Evolutionary conservation across 2,329 filamentous ascomycete species (phyloP).

Genomic region (Peltaster fructicola): DNA sequence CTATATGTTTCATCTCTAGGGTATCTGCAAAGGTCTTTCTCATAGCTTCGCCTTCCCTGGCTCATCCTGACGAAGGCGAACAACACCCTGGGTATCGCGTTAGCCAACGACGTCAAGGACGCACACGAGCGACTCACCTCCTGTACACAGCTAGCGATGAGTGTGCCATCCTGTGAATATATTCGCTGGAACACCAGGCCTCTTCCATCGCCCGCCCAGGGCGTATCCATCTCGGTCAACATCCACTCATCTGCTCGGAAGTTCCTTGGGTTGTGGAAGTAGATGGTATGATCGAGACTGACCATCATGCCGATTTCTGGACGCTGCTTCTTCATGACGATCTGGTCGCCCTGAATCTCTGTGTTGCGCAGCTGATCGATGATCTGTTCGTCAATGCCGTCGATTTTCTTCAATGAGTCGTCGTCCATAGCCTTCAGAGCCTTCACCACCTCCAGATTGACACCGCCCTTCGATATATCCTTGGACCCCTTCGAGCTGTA

Average conservation of each 20-base stretch:
- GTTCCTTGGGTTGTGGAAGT: conserved; percentile 33
- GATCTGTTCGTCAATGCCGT: conserved; percentile 33
- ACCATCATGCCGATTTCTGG: conserved; percentile 71
- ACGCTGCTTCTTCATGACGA: conserved; percentile 30
- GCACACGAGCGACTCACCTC: conserved; percentile 34
- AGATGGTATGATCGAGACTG: conserved; percentile 52
- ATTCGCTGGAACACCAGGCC: conserved; percentile 62
- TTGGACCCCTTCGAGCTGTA: conserved; percentile 30
- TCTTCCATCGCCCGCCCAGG: conserved; percentile 62
- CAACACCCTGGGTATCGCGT: conserved; percentile 28
- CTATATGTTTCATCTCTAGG: no score
- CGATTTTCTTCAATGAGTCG: conserved; percentile 23
- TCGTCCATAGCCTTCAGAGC: conserved; percentile 28
- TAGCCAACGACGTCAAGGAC: conserved; percentile 6
- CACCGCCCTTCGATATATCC: conserved; percentile 5
- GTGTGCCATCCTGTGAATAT: conserved; percentile 49
- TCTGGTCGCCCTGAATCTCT: conserved; percentile 20
- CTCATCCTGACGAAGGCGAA: conserved; percentile 29
- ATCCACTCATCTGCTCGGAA: conserved; percentile 51
- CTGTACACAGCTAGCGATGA: conserved; percentile 66
- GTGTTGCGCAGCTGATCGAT: conserved; percentile 30
- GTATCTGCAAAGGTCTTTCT: no score
- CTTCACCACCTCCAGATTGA: conserved; percentile 26
- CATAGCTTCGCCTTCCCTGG: conserved; percentile 4
- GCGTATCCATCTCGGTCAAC: conserved; percentile 62